Evolutionary conservation across 164 flowering plant genomes (phyloP).

Genomic region (Umbellularia californica): DNA sequence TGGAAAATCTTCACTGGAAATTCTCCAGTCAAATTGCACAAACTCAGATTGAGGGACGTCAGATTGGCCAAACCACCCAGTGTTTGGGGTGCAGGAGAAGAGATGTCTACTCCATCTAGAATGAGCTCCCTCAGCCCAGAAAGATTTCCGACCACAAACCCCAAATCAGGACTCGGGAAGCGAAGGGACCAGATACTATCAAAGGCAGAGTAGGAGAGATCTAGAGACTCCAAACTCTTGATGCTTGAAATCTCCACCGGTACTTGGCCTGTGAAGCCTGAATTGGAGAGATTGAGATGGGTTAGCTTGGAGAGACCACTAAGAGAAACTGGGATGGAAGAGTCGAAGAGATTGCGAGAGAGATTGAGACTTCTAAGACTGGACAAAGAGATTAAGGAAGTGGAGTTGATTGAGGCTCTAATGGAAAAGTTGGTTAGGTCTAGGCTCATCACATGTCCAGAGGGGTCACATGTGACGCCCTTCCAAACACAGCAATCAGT

Average conservation of each 20-base stretch:
- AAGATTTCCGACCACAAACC: background rate
- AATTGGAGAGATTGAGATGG: conserved; percentile 41
- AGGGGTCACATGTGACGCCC: conserved; percentile 29
- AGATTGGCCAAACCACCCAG: background rate
- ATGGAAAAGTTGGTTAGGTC: conserved; percentile 30
- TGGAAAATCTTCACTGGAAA: background rate
- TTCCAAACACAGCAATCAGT: conserved; percentile 35
- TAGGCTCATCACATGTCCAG: conserved; percentile 28
- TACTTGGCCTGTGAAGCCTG: conserved; percentile 40
- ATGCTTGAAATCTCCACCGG: conserved; percentile 29
- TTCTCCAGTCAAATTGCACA: background rate
- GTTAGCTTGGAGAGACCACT: conserved; percentile 24
- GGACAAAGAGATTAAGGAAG: background rate
- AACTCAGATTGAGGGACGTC: background rate
- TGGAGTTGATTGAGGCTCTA: background rate
- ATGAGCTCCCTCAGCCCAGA: conserved; percentile 12
- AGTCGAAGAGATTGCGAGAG: conserved; percentile 29
- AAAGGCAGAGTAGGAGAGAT: conserved; percentile 4
- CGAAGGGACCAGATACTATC: background rate
- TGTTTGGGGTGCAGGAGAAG: background rate
- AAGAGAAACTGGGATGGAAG: conserved; percentile 32
- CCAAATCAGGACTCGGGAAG: background rate
- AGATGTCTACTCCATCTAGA: background rate
- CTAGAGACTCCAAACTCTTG: conserved; percentile 19
- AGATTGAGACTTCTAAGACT: conserved; percentile 34